These are phyloP conservation scores for Ganoderma leucocontextum DNA, from an alignment of 1,284 basidiomycete genomes.

Conservation along the genomic window DNA sequence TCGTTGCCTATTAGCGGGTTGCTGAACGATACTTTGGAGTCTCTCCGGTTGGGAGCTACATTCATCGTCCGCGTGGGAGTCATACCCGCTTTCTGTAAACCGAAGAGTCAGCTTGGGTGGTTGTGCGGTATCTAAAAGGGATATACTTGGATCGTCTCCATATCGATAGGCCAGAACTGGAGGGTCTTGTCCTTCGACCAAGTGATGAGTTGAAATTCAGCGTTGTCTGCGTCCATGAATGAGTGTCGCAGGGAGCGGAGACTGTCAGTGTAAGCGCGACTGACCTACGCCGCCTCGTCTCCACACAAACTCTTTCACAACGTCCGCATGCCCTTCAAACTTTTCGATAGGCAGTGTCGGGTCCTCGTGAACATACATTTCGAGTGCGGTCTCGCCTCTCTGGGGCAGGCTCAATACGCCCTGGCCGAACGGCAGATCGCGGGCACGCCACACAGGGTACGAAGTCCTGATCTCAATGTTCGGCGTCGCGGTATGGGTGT, in stretches of 20 bases:
- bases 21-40: constrained; percentile 44
- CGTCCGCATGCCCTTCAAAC: constrained; percentile 92
- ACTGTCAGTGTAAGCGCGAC: constrained; percentile 30
- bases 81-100: constrained; percentile 36
- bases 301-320: constrained; percentile 99
- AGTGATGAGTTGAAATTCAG: constrained; percentile 92
- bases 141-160: constrained; percentile 71
- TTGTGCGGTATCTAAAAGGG: background rate
- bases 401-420: constrained; percentile 93
- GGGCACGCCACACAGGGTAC: constrained; percentile 95
- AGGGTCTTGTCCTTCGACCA: constrained; percentile 97
- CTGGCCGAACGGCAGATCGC: constrained; percentile 91
- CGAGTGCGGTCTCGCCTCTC: constrained; percentile 83
- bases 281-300: constrained; percentile 68
- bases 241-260: background rate
- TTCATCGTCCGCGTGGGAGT: constrained; percentile 31
- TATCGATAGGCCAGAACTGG: constrained; percentile 89
- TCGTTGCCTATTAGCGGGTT: constrained; percentile 41
- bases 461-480: constrained; percentile 72
- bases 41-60: constrained; percentile 20
- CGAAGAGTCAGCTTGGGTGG: background rate
- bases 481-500: constrained; percentile 55
- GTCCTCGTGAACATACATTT: constrained; percentile 79
- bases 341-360: constrained; percentile 67
- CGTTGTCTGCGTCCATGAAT: constrained; percentile 53